Percentiles rank a stretch among this genome's conserved stretches.
Evolutionary conservation across 225 moss, liverwort and hornwort genomes (phyloP).

Genomic region (Sphagnum tenellum): DNA sequence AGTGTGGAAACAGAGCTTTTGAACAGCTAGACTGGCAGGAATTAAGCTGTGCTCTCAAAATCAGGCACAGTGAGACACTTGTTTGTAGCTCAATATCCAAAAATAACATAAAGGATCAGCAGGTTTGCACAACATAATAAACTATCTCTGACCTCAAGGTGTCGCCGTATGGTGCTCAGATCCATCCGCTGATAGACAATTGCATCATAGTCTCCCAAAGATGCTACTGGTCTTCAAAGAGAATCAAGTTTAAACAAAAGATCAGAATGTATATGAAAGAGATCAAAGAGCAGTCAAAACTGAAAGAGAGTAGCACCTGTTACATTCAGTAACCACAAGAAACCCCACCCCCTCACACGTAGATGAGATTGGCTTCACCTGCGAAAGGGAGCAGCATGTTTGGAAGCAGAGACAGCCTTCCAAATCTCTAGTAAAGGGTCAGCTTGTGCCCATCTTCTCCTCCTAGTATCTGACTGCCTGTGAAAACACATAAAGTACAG

Average conservation of each 20-base stretch:
- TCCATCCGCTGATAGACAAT: slow-evolving; percentile 40
- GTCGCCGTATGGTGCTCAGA: slow-evolving; percentile 42
- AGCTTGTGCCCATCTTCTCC: slow-evolving; percentile 47
- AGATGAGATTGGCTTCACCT: slow-evolving; percentile 11
- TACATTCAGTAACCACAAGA: too few relatives aligned
- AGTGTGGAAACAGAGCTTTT: too few relatives aligned
- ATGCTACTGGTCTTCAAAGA: slow-evolving; percentile 36
- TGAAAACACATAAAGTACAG: background rate
- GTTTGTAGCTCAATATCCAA: too few relatives aligned
- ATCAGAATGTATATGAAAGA: too few relatives aligned
- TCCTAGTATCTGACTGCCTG: slow-evolving; percentile 40
- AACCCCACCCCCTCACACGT: too few relatives aligned
- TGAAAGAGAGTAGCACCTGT: too few relatives aligned
- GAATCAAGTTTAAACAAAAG: too few relatives aligned
- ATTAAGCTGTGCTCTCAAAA: too few relatives aligned
- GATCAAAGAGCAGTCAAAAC: too few relatives aligned
- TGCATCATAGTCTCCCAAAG: slow-evolving; percentile 36
- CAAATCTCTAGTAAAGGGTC: slow-evolving; percentile 41
- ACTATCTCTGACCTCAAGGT: slow-evolving; percentile 24
- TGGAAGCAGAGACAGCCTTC: slow-evolving; percentile 45
- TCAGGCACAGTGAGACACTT: too few relatives aligned
- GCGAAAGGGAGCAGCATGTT: slow-evolving; percentile 46
- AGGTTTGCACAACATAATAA: background rate
- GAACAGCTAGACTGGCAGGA: too few relatives aligned
- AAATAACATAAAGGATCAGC: too few relatives aligned